Evolutionary conservation across 345 rosid species (phyloP).

Genomic region (Gossypium ekmanianum): DNA sequence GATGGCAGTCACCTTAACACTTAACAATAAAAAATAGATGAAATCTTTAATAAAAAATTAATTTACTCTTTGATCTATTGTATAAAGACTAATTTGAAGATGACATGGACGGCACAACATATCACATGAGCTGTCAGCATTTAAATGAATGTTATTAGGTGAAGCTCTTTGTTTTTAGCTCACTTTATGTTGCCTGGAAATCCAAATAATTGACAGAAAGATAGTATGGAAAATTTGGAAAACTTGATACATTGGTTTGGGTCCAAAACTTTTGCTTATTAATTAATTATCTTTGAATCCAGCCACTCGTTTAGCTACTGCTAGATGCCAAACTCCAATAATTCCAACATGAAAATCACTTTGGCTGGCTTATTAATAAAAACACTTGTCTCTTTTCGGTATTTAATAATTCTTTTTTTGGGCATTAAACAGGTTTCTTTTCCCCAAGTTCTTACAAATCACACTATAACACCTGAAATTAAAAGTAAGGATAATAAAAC

Average conservation of each 20-base stretch:
- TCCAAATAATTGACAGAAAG: background rate
- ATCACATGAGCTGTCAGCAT: background rate
- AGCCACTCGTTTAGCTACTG: background rate
- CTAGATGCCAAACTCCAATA: background rate
- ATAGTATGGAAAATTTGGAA: background rate
- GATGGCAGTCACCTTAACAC: rapidly evolving
- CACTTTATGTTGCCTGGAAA: background rate
- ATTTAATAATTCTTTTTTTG: too few relatives aligned
- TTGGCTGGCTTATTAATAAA: too few relatives aligned
- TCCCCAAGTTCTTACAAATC: too few relatives aligned
- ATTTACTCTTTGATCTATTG: too few relatives aligned
- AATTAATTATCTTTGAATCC: background rate
- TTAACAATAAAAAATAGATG: too few relatives aligned
- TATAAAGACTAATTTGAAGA: too few relatives aligned
- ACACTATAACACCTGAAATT: too few relatives aligned
- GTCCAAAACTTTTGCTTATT: background rate
- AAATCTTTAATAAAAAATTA: rapidly evolving
- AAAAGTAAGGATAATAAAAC: too few relatives aligned
- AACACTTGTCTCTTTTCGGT: too few relatives aligned
- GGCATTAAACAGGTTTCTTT: too few relatives aligned
- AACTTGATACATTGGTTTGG: background rate
- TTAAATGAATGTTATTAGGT: background rate
- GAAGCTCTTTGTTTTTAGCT: background rate
- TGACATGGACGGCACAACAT: background rate
- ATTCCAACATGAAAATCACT: background rate